These are phyloP conservation scores for Barnettozyma californica DNA, from an alignment of 805 yeast genomes.

Conservation along the genomic window DNA sequence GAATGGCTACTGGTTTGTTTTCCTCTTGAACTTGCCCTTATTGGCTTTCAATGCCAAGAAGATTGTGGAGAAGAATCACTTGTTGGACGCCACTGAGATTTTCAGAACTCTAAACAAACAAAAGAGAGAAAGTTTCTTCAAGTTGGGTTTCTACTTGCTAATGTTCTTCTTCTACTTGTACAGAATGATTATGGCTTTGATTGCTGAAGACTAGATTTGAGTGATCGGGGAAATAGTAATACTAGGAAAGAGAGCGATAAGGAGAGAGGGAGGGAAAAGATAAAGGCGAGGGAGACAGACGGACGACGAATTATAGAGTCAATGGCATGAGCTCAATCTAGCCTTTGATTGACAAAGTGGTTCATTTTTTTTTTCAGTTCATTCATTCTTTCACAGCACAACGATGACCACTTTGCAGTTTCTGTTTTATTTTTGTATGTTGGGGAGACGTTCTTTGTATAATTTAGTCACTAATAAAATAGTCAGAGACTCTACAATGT, in stretches of 20 bases:
- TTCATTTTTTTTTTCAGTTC: not conserved
- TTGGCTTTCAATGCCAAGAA: constrained; percentile 80
- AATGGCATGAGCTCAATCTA: not conserved
- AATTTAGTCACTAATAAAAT: not conserved
- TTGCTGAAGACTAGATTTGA: constrained; percentile 32
- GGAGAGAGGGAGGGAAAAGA: not conserved
- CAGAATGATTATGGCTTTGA: constrained; percentile 92
- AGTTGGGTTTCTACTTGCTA: constrained; percentile 84
- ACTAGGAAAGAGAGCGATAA: too few relatives aligned
- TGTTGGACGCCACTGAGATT: constrained; percentile 95
- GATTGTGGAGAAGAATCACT: constrained; percentile 71
- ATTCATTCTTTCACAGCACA: not conserved
- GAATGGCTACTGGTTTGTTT: constrained; percentile 90
- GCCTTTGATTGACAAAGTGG: not conserved
- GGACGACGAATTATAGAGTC: not conserved
- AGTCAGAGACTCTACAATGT: not conserved
- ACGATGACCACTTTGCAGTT: not conserved
- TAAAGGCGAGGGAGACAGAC: not conserved
- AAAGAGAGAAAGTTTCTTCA: constrained; percentile 86
- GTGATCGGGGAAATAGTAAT: too few relatives aligned
- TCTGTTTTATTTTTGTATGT: not conserved
- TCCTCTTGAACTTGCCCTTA: constrained; percentile 77
- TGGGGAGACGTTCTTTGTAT: not conserved
- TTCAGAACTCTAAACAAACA: constrained; percentile 90
- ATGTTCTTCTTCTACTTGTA: constrained; percentile 94